A percentile compares a stretch with the other conserved stretches of the same genome.
phyloP scores from a whole-genome alignment of 2,329 filamentous ascomycete genomes.

The Neopestalotiopsis clavispora region DNA sequence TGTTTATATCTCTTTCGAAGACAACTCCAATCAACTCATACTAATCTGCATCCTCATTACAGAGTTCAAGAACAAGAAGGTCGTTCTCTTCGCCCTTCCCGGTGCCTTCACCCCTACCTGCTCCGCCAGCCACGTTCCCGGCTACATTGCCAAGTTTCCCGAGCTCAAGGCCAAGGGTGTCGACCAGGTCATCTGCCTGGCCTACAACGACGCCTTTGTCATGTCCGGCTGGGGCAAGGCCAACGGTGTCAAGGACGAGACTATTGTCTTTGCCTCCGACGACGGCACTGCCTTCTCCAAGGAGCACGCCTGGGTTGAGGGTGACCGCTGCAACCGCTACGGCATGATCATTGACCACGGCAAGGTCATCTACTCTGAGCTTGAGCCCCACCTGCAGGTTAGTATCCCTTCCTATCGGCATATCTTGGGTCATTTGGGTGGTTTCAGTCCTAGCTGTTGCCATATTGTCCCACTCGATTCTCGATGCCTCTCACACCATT shows the following conservation, averaged over 20 bases:
- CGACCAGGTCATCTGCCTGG: constrained; percentile 79
- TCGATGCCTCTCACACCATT: neutral
- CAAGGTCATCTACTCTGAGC: constrained; percentile 78
- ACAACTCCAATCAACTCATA: neutral
- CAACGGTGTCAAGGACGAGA: constrained; percentile 73
- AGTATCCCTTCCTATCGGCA: neutral
- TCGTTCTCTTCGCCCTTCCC: constrained; percentile 57
- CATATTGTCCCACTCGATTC: neutral
- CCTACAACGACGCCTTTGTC: constrained; percentile 81
- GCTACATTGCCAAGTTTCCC: constrained; percentile 73
- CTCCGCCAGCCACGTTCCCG: constrained; percentile 78
- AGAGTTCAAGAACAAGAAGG: constrained; percentile 60
- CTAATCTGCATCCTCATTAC: neutral
- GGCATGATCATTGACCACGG: constrained; percentile 81
- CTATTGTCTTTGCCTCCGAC: constrained; percentile 76
- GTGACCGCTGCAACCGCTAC: constrained; percentile 76
- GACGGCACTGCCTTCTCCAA: constrained; percentile 70
- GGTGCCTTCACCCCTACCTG: constrained; percentile 86
- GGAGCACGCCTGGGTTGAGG: constrained; percentile 68
- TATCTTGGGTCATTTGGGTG: neutral
- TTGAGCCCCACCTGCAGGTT: constrained; percentile 51
- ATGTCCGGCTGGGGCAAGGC: constrained; percentile 91
- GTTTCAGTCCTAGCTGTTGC: neutral
- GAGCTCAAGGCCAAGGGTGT: constrained; percentile 79
- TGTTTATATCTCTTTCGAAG: constrained; percentile 22